Percentiles rank a stretch among this genome's conserved stretches.
These are phyloP conservation scores for Diplodia scrobiculata DNA, from an alignment of 2,329 filamentous ascomycete species.

Conservation along the genomic window DNA sequence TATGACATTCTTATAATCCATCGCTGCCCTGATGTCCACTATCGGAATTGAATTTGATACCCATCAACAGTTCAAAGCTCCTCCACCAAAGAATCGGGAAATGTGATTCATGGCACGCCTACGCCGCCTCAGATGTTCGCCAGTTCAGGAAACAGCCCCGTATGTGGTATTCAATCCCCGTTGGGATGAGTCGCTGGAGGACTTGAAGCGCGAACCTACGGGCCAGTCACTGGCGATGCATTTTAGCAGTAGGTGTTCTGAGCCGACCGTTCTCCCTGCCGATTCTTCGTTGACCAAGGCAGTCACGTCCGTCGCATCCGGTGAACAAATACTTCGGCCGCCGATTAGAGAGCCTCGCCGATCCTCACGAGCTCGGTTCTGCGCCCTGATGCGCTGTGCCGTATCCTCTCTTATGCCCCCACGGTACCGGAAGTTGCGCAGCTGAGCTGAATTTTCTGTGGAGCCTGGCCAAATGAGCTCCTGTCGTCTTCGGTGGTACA, in stretches of 20 bases:
- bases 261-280: not conserved
- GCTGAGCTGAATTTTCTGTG: not conserved
- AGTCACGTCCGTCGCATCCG: not conserved
- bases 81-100: not conserved
- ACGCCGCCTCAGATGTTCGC: not conserved
- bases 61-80: not conserved
- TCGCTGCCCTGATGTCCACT: not conserved
- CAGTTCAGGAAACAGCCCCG: not conserved
- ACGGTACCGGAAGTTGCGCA: constrained; percentile 11
- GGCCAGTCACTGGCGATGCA: constrained; percentile 1
- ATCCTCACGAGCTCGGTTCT: not conserved
- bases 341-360: not conserved
- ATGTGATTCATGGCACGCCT: constrained; percentile 17
- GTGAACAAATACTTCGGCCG: constrained; percentile 11
- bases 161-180: not conserved
- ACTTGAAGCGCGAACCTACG: not conserved
- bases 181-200: not conserved
- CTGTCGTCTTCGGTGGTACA: not conserved
- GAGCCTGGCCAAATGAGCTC: not conserved
- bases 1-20: constrained; percentile 2
- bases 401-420: not conserved
- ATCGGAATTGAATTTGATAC: not conserved
- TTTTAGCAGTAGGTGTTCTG: constrained; percentile 4
- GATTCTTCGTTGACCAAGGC: not conserved
- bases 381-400: not conserved